Evolutionary conservation across 208 protist species (phyloP).

Genomic region (Phytomonas sp.): DNA sequence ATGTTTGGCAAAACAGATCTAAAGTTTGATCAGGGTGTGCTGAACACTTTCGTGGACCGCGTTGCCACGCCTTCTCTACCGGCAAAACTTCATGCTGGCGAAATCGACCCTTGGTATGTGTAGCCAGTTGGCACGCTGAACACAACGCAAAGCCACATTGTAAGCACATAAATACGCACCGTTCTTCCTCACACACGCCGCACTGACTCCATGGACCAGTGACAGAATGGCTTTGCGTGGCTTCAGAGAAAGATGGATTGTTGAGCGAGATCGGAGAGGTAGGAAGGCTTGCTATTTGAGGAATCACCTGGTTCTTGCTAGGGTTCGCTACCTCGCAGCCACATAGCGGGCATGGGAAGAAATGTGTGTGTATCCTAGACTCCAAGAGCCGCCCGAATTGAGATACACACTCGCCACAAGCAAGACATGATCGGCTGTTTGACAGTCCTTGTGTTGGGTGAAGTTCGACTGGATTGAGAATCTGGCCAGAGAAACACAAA

Average conservation of each 20-base stretch:
- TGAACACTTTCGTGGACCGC: conserved; percentile 19
- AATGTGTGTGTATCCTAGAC: neutral
- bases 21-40: conserved; percentile 39
- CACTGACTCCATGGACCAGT: conserved; percentile 14
- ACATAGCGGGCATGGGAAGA: neutral
- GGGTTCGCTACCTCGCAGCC: neutral
- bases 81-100: conserved; percentile 41
- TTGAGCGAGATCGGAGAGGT: neutral
- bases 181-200: conserved; percentile 53
- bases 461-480: conserved; percentile 32
- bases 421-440: neutral
- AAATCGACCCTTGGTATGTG: conserved; percentile 54
- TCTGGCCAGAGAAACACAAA: conserved; percentile 21
- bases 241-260: neutral
- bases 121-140: conserved; percentile 25
- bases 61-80: conserved; percentile 21
- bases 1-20: conserved; percentile 66
- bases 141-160: conserved; percentile 76
- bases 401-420: conserved; percentile 3
- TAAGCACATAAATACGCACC: conserved; percentile 27
- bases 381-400: neutral
- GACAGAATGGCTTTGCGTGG: neutral
- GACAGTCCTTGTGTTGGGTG: conserved; percentile 9
- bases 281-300: neutral
- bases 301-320: neutral